Evolutionary conservation across 495 filamentous ascomycete genomes (phyloP).

Genomic region (Tuber borchii): DNA sequence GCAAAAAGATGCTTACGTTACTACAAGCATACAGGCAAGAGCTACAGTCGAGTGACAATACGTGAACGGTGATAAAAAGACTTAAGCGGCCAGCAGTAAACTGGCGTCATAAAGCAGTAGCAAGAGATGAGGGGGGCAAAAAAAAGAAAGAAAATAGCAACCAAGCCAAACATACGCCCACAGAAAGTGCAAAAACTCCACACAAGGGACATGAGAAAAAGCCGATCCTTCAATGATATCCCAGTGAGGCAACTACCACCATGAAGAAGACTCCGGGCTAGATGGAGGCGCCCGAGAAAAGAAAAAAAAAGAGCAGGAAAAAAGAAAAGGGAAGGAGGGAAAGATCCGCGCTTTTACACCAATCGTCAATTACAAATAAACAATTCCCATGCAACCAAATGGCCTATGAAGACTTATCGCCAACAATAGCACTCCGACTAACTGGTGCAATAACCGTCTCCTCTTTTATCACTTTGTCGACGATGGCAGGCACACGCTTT

Average conservation of each 20-base stretch:
- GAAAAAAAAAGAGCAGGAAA: background rate
- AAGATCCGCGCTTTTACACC: background rate
- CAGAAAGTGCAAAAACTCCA: conserved; percentile 3
- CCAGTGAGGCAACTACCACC: background rate
- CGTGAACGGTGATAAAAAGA: background rate
- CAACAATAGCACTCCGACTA: conserved; percentile 14
- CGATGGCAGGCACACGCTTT: conserved; percentile 37
- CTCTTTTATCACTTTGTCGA: conserved; percentile 19
- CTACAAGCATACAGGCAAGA: background rate
- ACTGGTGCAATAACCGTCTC: conserved; percentile 24
- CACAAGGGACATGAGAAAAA: background rate
- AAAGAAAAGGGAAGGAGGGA: too few species aligned
- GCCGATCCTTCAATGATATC: background rate
- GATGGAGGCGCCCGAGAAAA: background rate
- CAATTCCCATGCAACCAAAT: background rate
- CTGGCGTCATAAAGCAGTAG: background rate
- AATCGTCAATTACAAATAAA: background rate
- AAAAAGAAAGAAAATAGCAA: background rate
- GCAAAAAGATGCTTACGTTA: background rate
- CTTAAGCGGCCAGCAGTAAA: background rate
- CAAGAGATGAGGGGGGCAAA: background rate
- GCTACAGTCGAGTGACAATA: background rate
- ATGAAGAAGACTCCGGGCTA: background rate
- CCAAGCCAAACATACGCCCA: background rate
- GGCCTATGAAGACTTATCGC: conserved; percentile 8